Evolutionary conservation across 2,329 filamentous ascomycete genomes (phyloP), one percentile per base, ranked within the genome.

Genomic region (Emericellopsis atlantica): DNA sequence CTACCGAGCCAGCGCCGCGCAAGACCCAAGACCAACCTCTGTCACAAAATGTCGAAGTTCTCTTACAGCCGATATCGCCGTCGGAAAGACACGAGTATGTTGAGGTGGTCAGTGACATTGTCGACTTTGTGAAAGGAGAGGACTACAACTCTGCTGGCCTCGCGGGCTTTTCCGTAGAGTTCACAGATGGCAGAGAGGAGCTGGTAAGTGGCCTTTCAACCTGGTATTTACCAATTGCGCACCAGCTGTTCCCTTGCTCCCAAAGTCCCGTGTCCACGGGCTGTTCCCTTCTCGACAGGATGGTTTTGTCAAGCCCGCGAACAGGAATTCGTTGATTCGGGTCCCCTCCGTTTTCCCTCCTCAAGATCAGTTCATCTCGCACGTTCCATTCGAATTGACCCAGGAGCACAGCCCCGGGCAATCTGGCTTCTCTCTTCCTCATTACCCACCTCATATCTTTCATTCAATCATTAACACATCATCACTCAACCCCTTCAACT

Each of bases 131-230:
- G 2, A 24, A 56, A n/a, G 44, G 48, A 24, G 51, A 54, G 21
- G 18, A 50, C 12, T 31, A 48, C 26, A 42, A 41, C 4, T 23
- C 39, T 10, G 39, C 48, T 40, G 49, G 48, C 8, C 34, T 49
- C 23, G 21, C 36, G 14, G 43, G 46, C 39, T 60, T 57, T 41
- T 46, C 39, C 29, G 50, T 60, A 16, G 50, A 53, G 41, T 57
- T 50, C 42, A 54, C 53, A 29, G 52, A 56, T 46, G 56, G 55
- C 10, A 50, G 43, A 37, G 44, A 49, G 42, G 50, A 53, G 38
- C 43, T 48, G 39, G 57, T 60, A 43, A 52, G 56, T 57, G 5
- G 16, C 3, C 11, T 15, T 15, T 32, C 31, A 32, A 32, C 11
- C 11, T 15, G 15, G 31, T 32, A 12, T 32, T 32, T 15, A 32